A percentile compares a stretch with the other conserved stretches of the same genome.
Conservation (phyloP, 768 basidiomycete species). For the Cyathus striatus region DNA sequence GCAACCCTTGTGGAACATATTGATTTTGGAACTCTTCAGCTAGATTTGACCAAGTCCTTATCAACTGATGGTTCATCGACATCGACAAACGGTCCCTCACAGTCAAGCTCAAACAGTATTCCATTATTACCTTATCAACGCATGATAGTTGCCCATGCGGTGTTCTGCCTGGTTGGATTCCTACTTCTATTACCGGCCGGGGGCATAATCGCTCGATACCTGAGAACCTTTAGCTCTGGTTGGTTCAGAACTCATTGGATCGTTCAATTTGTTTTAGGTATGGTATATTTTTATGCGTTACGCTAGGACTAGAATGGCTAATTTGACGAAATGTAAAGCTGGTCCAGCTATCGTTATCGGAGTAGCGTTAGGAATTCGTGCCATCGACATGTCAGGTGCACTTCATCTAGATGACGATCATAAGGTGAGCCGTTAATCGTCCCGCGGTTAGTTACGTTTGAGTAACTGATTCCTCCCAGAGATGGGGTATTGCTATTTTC, state of each 20-base stretch:
- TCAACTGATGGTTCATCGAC: slow-evolving; percentile 15
- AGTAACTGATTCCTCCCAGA: slow-evolving; percentile 19
- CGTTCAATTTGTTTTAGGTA: slow-evolving; percentile 43
- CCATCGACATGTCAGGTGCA: slow-evolving; percentile 27
- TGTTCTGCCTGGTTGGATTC: slow-evolving; percentile 46
- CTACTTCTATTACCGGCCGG: slow-evolving; percentile 49
- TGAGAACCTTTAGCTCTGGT: slow-evolving; percentile 38
- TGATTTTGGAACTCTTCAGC: slow-evolving; percentile 29
- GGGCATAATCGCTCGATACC: slow-evolving; percentile 47
- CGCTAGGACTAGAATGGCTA: too few relatives aligned
- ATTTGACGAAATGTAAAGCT: slow-evolving; percentile 21
- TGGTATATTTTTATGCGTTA: too few relatives aligned
- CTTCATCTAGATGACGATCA: slow-evolving; percentile 39
- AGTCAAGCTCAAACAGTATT: slow-evolving; percentile 12
- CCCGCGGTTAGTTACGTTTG: background rate
- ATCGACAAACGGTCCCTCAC: slow-evolving; percentile 6
- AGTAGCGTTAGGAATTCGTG: slow-evolving; percentile 35
- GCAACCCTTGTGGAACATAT: slow-evolving; percentile 45
- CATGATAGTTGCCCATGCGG: slow-evolving; percentile 49
- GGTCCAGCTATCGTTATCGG: slow-evolving; percentile 39
- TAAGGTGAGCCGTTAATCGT: slow-evolving; percentile 33
- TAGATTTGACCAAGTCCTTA: slow-evolving; percentile 46
- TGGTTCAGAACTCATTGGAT: slow-evolving; percentile 56
- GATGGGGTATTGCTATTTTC: slow-evolving; percentile 45
- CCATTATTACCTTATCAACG: slow-evolving; percentile 44